Percentiles rank a stretch among this genome's conserved stretches.
phyloP scores from a whole-genome alignment of 495 filamentous ascomycete species.

The Tuber calosporum region DNA sequence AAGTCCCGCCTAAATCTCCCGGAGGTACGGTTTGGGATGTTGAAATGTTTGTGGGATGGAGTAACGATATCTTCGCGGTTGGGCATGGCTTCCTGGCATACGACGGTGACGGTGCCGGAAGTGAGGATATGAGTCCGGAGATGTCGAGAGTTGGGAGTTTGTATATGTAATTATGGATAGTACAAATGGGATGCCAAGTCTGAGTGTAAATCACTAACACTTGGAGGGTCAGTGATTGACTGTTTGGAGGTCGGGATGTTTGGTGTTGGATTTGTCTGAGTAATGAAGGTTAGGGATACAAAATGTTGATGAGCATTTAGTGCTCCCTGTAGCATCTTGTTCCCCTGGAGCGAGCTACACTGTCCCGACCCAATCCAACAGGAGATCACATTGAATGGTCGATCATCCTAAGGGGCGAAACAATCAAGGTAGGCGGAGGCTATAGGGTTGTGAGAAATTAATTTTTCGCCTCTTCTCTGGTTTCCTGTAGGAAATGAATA shows the following conservation, averaged over 20 bases:
- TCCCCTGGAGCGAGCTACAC: neutral
- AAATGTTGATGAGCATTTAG: neutral
- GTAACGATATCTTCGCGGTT: constrained; percentile 52
- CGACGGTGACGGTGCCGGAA: constrained; percentile 41
- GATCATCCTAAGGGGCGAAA: neutral
- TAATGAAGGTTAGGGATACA: neutral
- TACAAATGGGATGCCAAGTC: constrained; percentile 5
- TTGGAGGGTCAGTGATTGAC: neutral
- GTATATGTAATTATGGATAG: constrained; percentile 21
- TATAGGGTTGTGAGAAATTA: neutral
- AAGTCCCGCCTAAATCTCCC: constrained; percentile 17
- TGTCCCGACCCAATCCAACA: neutral
- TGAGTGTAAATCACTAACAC: neutral
- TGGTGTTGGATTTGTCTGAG: neutral
- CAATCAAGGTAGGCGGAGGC: neutral
- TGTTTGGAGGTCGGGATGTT: neutral
- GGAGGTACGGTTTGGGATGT: constrained; percentile 52
- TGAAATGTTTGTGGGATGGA: constrained; percentile 58
- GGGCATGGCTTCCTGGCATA: constrained; percentile 44
- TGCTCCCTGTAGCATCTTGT: neutral
- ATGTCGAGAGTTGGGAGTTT: constrained; percentile 34
- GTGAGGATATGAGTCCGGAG: constrained; percentile 42
- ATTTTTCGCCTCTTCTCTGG: neutral
- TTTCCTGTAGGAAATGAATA: neutral
- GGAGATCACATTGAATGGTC: neutral